Conservation (phyloP, 2,329 filamentous ascomycete species). For the Alternaria dauci region DNA sequence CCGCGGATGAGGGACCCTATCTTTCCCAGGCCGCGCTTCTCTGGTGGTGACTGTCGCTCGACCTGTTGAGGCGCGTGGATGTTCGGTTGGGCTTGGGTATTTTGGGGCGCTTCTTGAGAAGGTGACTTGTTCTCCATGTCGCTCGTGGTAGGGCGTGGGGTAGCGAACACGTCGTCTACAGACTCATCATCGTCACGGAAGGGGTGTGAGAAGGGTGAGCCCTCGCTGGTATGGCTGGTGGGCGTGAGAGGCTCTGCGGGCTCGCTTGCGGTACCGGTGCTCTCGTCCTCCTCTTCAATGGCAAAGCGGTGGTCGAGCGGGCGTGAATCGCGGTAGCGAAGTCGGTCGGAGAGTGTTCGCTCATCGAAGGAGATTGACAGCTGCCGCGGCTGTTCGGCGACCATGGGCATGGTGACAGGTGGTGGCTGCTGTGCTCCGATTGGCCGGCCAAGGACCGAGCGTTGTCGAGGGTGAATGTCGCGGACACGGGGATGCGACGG, state of each 20-base stretch:
- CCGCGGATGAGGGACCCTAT: slow-evolving; percentile 47
- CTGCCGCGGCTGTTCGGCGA: slow-evolving; percentile 24
- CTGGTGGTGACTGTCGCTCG: slow-evolving; percentile 24
- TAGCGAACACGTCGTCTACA: slow-evolving; percentile 29
- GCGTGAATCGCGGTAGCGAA: slow-evolving; percentile 40
- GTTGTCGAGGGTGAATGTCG: slow-evolving; percentile 10
- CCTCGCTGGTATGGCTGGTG: slow-evolving; percentile 47
- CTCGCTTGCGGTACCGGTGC: slow-evolving; percentile 50
- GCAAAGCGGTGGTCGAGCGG: slow-evolving; percentile 37
- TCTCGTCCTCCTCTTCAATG: slow-evolving; percentile 52
- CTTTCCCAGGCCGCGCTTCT: slow-evolving; percentile 42
- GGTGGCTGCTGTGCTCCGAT: slow-evolving; percentile 19
- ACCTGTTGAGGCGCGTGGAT: slow-evolving; percentile 7
- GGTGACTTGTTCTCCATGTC: slow-evolving; percentile 14
- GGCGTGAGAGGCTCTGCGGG: slow-evolving; percentile 52
- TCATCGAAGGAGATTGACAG: slow-evolving; percentile 36
- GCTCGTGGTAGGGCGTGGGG: slow-evolving; percentile 21
- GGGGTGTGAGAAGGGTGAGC: slow-evolving; percentile 35
- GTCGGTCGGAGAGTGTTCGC: slow-evolving; percentile 27
- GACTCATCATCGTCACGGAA: slow-evolving; percentile 44
- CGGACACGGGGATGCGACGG: slow-evolving; percentile 15
- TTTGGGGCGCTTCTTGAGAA: slow-evolving; percentile 8
- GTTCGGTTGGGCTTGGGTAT: background rate
- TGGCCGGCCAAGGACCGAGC: slow-evolving; percentile 7
- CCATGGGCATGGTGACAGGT: slow-evolving; percentile 35